Conservation (phyloP, 1,284 basidiomycete genomes). For the Trichosporon faecale region DNA sequence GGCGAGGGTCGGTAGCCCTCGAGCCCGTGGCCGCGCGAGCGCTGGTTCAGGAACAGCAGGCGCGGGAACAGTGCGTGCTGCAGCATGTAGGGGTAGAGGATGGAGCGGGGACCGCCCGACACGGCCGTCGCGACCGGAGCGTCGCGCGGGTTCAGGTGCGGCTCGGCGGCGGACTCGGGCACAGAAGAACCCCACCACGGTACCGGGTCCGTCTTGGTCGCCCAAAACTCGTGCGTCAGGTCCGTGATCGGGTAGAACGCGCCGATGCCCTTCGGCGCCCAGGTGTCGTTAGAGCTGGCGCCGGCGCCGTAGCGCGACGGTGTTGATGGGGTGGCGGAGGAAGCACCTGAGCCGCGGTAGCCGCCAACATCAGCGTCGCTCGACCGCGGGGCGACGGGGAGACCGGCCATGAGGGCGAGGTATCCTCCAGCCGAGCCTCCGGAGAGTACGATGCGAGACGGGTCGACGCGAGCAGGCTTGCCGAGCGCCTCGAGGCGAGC, state of each 20-base stretch:
- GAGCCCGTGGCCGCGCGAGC: conserved; percentile 35
- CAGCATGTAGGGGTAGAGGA: conserved; percentile 50
- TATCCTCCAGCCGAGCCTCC: conserved; percentile 49
- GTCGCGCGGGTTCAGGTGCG: conserved; percentile 43
- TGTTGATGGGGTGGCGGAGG: background rate
- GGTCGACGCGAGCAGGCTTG: conserved; percentile 35
- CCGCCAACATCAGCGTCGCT: conserved; percentile 42
- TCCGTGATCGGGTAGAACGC: conserved; percentile 51
- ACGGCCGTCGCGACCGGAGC: conserved; percentile 38
- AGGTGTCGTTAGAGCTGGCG: conserved; percentile 26
- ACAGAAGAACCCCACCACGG: conserved; percentile 43
- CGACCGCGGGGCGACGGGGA: conserved; percentile 30
- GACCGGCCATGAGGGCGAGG: conserved; percentile 45
- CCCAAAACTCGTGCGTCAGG: conserved; percentile 46
- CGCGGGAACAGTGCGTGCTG: conserved; percentile 47
- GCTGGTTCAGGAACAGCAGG: conserved; percentile 44
- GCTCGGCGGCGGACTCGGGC: conserved; percentile 40
- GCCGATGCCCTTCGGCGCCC: conserved; percentile 38
- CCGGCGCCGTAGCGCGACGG: background rate
- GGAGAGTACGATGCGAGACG: conserved; percentile 38
- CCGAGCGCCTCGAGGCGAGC: conserved; percentile 33
- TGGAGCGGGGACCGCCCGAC: conserved; percentile 44
- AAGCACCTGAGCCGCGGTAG: conserved; percentile 28
- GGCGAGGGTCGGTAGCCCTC: conserved; percentile 42
- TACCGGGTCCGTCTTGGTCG: conserved; percentile 47